Conservation (phyloP, 441 rosid species). For the Melianthus villosus region DNA sequence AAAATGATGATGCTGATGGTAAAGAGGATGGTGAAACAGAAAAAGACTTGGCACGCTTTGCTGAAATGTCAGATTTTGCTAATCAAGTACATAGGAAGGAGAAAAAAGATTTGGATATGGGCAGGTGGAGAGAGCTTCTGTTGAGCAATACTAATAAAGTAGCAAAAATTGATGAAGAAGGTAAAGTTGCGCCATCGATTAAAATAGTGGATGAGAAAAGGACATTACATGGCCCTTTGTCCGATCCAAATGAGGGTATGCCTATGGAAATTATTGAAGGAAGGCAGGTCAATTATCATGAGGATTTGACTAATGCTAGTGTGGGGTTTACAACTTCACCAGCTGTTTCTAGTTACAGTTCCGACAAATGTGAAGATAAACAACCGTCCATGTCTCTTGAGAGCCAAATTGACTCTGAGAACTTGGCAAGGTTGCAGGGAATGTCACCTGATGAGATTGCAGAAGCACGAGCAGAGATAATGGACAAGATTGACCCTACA, state of each 20-base stretch:
- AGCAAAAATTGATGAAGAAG: conserved; percentile 11
- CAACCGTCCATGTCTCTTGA: conserved; percentile 34
- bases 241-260: conserved; percentile 6
- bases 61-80: conserved; percentile 39
- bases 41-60: conserved; percentile 19
- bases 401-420: conserved; percentile 71
- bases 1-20: conserved; percentile 10
- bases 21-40: conserved; percentile 23
- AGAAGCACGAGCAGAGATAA: conserved; percentile 68
- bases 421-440: conserved; percentile 32
- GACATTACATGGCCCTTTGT: conserved; percentile 2
- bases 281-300: conserved; percentile 8
- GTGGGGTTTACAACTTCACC: conserved; percentile 7
- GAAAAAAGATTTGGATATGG: conserved; percentile 38
- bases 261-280: conserved; percentile 16
- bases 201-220: conserved; percentile 7
- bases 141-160: conserved; percentile 13
- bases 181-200: conserved; percentile 9
- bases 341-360: conserved; percentile 16
- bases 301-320: conserved; percentile 12
- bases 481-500: conserved; percentile 65
- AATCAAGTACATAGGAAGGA: conserved; percentile 57
- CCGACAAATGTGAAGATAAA: conserved; percentile 16
- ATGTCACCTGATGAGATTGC: conserved; percentile 73
- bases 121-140: conserved; percentile 32